Conservation (phyloP, 768 basidiomycete genomes). For the Austroboletus eburneus region DNA sequence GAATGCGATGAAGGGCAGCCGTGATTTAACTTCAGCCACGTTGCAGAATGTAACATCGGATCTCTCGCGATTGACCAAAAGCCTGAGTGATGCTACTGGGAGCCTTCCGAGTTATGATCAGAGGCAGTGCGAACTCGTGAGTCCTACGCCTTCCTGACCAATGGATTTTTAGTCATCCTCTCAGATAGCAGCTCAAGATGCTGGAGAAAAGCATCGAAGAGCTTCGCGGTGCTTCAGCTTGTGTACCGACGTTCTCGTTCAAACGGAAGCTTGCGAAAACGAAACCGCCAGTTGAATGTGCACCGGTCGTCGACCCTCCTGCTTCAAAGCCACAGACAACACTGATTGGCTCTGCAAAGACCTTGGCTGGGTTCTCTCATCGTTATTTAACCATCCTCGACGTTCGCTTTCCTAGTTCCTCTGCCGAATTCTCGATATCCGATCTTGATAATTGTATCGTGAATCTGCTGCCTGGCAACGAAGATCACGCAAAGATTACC, state of each 20-base stretch:
- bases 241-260: conserved; percentile 67
- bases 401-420: conserved; percentile 34
- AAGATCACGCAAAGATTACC: conserved; percentile 8
- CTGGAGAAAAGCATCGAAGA: conserved; percentile 55
- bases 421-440: conserved; percentile 55
- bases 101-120: conserved; percentile 72
- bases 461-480: conserved; percentile 45
- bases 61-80: conserved; percentile 57
- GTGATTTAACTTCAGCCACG: conserved; percentile 29
- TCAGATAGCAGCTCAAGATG: conserved; percentile 57
- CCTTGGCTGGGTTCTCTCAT: conserved; percentile 43
- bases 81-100: conserved; percentile 58
- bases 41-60: conserved; percentile 45
- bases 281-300: conserved; percentile 7
- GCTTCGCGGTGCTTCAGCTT: conserved; percentile 40
- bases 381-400: conserved; percentile 40
- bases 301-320: conserved; percentile 1
- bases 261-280: conserved; percentile 43
- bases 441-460: conserved; percentile 67
- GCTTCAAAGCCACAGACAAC: conserved; percentile 1
- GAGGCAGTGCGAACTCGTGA: conserved; percentile 62
- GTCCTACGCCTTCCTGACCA: conserved; percentile 21
- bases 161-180: conserved; percentile 9
- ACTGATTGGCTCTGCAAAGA: conserved; percentile 29
- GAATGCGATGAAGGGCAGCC: conserved; percentile 33